These are phyloP conservation scores for Stagonosporopsis cucurbitacearum DNA, from an alignment of 2,329 filamentous ascomycete species.

Conservation along the genomic window DNA sequence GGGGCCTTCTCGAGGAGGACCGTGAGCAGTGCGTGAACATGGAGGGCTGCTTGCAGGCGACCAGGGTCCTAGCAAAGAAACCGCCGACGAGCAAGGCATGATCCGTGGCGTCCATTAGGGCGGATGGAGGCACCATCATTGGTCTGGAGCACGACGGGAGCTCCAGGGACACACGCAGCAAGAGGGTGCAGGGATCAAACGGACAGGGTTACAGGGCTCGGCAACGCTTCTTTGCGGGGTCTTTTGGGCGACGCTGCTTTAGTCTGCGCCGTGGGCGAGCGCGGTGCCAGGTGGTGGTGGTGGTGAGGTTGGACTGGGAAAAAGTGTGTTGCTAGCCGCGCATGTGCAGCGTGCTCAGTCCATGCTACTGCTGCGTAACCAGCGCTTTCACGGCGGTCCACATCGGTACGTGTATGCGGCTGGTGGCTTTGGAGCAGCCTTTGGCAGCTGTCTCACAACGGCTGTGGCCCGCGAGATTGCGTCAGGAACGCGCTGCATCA, in stretches of 20 bases:
- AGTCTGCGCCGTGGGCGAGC: slow-evolving; percentile 30
- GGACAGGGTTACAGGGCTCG: slow-evolving; percentile 44
- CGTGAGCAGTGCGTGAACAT: slow-evolving; percentile 47
- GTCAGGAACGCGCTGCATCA: slow-evolving; percentile 52
- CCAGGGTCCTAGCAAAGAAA: slow-evolving; percentile 48
- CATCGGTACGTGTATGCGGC: slow-evolving; percentile 31
- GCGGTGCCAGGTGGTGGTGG: slow-evolving; percentile 25
- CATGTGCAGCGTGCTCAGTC: slow-evolving; percentile 30
- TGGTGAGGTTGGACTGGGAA: slow-evolving; percentile 30
- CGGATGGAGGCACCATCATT: slow-evolving; percentile 46
- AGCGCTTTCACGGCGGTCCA: slow-evolving; percentile 20
- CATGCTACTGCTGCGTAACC: slow-evolving; percentile 42
- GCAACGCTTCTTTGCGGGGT: slow-evolving; percentile 54
- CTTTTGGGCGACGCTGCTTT: slow-evolving; percentile 39
- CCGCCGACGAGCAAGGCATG: slow-evolving; percentile 49
- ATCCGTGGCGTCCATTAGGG: slow-evolving; percentile 47
- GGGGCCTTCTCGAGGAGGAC: slow-evolving; percentile 44
- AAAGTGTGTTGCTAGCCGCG: slow-evolving; percentile 26
- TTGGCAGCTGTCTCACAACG: slow-evolving; percentile 46
- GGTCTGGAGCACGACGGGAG: slow-evolving; percentile 48
- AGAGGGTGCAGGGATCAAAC: slow-evolving; percentile 32
- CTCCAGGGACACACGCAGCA: slow-evolving; percentile 46
- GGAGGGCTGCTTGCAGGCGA: slow-evolving; percentile 44
- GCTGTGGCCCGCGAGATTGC: slow-evolving; percentile 49
- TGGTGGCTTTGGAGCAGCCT: slow-evolving; percentile 35